A percentile compares a stretch with the other conserved stretches of the same genome.
These are phyloP conservation scores for Theobroma grandiflorum DNA, from an alignment of 441 rosid species.

Conservation along the genomic window DNA sequence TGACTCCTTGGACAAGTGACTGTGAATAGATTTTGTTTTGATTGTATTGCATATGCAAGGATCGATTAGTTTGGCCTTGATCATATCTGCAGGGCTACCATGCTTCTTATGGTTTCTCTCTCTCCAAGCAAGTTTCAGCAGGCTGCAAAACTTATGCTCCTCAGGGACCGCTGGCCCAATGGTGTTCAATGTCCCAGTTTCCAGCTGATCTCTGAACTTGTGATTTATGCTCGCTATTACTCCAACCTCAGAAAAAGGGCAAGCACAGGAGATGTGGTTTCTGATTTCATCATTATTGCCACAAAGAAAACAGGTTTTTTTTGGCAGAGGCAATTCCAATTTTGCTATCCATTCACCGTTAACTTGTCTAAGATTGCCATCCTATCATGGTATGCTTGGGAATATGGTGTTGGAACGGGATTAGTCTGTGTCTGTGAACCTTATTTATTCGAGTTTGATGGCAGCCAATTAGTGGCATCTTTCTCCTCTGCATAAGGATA, in stretches of 20 bases:
- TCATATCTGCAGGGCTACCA: background rate
- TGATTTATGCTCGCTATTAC: background rate
- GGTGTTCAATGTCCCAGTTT: background rate
- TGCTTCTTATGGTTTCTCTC: background rate
- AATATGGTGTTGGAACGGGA: background rate
- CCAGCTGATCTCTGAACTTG: background rate
- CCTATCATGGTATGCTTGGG: background rate
- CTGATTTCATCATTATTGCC: background rate
- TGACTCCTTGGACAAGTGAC: background rate
- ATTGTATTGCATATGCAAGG: slow-evolving; percentile 3
- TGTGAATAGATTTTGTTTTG: background rate
- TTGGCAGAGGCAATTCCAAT: background rate
- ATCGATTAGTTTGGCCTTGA: background rate
- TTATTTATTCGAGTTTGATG: background rate
- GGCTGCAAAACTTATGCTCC: background rate
- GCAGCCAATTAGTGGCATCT: background rate
- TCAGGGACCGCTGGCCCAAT: background rate
- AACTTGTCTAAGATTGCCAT: background rate
- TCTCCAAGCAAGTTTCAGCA: background rate
- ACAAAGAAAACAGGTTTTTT: background rate
- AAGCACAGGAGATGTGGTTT: background rate
- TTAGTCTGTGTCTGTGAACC: background rate
- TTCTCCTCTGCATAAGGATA: background rate
- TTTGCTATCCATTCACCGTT: background rate
- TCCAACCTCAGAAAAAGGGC: background rate